Evolutionary conservation across 306 rosid species (phyloP).

Genomic region (Pyrus bretschneideri): DNA sequence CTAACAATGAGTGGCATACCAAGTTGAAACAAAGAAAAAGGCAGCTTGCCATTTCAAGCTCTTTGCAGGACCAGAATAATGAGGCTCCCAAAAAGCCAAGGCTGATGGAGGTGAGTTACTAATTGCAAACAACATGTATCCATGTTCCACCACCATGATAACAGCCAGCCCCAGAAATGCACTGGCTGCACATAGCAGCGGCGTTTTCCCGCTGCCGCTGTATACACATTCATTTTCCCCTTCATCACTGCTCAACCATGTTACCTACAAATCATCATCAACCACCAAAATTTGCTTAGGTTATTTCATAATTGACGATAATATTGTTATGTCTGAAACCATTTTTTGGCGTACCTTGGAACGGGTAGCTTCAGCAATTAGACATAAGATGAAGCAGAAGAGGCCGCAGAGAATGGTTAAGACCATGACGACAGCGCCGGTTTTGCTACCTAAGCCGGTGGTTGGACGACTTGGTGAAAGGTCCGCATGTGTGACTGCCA

Average conservation of each 20-base stretch:
- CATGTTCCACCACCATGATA: slow-evolving; percentile 55
- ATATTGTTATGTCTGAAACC: neutral
- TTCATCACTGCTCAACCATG: slow-evolving; percentile 35
- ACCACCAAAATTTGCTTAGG: neutral
- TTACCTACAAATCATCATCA: slow-evolving; percentile 39
- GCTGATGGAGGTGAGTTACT: slow-evolving; percentile 61
- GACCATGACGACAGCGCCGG: slow-evolving; percentile 49
- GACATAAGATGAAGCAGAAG: slow-evolving; percentile 70
- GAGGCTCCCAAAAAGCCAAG: slow-evolving; percentile 47
- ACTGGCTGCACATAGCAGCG: slow-evolving; percentile 58
- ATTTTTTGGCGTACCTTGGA: slow-evolving; percentile 46
- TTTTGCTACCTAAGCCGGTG: slow-evolving; percentile 61
- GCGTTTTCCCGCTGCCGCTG: slow-evolving; percentile 67
- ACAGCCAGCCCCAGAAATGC: slow-evolving; percentile 76
- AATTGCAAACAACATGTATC: slow-evolving; percentile 61
- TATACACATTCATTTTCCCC: slow-evolving; percentile 56
- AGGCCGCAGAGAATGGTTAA: slow-evolving; percentile 68
- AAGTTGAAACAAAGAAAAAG: slow-evolving; percentile 68
- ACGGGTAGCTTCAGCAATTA: slow-evolving; percentile 84
- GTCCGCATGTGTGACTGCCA: slow-evolving; percentile 89
- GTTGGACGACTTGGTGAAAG: slow-evolving; percentile 54
- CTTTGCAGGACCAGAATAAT: slow-evolving; percentile 45
- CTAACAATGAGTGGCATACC: slow-evolving; percentile 34
- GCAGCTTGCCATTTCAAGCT: slow-evolving; percentile 63
- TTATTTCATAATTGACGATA: neutral